A percentile compares a stretch with the other conserved stretches of the same genome.
phyloP scores from a whole-genome alignment of 495 filamentous ascomycete genomes.

The Xylaria intraflava region DNA sequence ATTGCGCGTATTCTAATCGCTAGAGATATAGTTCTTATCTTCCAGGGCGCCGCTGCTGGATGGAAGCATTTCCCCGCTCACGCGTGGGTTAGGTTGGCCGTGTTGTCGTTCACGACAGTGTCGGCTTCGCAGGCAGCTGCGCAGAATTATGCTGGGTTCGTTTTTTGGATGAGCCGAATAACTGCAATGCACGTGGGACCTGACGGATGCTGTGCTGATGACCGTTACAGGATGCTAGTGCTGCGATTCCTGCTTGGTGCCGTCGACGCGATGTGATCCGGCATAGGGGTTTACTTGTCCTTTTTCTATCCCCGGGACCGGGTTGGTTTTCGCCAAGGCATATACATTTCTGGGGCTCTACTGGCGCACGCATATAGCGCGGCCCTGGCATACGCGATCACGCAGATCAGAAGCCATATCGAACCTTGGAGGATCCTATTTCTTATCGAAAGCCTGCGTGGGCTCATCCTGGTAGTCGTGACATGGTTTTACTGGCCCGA shows the following conservation, averaged over 20 bases:
- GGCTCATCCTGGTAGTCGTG: conserved; percentile 52
- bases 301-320: conserved; percentile 78
- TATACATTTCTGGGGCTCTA: conserved; percentile 70
- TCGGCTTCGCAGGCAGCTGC: conserved; percentile 67
- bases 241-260: conserved; percentile 21
- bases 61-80: conserved; percentile 65
- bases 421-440: conserved; percentile 77
- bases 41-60: conserved; percentile 71
- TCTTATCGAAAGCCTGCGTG: conserved; percentile 60
- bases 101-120: conserved; percentile 65
- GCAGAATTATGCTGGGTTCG: conserved; percentile 59
- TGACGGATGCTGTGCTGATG: conserved; percentile 26
- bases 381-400: conserved; percentile 62
- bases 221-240: neutral
- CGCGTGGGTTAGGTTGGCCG: conserved; percentile 63
- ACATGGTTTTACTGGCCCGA: conserved; percentile 64
- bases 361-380: conserved; percentile 70
- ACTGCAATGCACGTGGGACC: conserved; percentile 45
- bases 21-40: conserved; percentile 50
- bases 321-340: conserved; percentile 68
- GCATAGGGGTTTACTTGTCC: conserved; percentile 37
- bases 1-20: neutral
- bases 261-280: conserved; percentile 19
- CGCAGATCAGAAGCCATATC: conserved; percentile 55
- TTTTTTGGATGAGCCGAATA: conserved; percentile 48